Base-by-base conservation (phyloP, 2,329 filamentous ascomycete species). In the Fusarium sp. region DNA sequence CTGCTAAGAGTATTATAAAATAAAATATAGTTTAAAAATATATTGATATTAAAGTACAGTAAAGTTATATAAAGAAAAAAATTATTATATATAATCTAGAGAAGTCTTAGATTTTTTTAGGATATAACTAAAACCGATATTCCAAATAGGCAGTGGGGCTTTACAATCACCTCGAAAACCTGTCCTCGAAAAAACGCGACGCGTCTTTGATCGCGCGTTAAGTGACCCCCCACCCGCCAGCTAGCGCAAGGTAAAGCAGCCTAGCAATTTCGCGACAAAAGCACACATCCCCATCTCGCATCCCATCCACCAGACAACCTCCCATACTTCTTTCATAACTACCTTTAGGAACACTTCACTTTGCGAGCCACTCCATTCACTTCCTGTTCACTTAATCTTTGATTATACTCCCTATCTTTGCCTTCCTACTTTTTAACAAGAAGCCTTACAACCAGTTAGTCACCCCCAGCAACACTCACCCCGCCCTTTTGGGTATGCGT, bases 231-330 rank as follows among this genome's bases (percentile, higher is more conserved):
- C 63, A 66, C 61, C 42, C 62, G 38, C 38, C 27, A 42, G 40
- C 49, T 41, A 65, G 58, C 37, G 56, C 58, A 68, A 67, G 56
- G 65, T 64, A 68, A 67, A 62, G 63, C 57, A 62, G 68, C 68
- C 68, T 69, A 56, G 37, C 58, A 70, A 68, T 71, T 70, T 70
- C 60, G 60, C 53, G 66, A 58, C 60, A 49, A 60, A 66, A 48
- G 52, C 45, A 50, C 49, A 64, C 55, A 64, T 53, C 52, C 50
- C 35, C 65, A 56, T 72, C 62, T 68, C 46, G 48, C 57, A 46
- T 50, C 32, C 50, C 37, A 60, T 72, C 66, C 57, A 71, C 69
- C 64, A 61, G 50, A 65, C 54, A 69, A 70, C 56, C 30, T 45
- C 26, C 26, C 45, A 33, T 45, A 46, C 14, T 20, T 40, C 23